Evolutionary conservation across 2,329 filamentous ascomycete species (phyloP).

Genomic region (Coniochaeta hoffmannii): DNA sequence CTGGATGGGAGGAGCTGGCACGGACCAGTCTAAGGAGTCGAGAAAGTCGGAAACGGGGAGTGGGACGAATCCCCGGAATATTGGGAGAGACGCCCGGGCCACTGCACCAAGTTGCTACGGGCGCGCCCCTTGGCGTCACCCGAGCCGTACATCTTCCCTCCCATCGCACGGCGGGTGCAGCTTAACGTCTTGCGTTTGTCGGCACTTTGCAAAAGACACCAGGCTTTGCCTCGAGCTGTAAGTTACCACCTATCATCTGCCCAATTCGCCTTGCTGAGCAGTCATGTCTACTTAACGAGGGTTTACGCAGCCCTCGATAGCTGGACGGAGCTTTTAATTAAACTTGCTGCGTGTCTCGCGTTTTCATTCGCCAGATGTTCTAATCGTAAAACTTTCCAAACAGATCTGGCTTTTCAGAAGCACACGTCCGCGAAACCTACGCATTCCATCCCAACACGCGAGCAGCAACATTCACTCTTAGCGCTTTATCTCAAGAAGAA

Average conservation of each 20-base stretch:
- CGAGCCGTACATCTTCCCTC: background rate
- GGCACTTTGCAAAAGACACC: background rate
- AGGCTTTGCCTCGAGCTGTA: background rate
- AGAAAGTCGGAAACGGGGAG: background rate
- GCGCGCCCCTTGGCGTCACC: background rate
- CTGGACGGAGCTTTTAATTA: background rate
- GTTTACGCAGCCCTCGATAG: background rate
- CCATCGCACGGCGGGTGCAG: background rate
- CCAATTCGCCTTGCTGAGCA: background rate
- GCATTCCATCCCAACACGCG: background rate
- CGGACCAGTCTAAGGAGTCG: background rate
- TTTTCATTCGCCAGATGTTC: background rate
- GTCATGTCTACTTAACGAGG: background rate
- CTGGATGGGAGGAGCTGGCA: slow-evolving; percentile 1
- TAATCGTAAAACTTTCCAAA: slow-evolving; percentile 1
- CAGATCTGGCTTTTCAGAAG: background rate
- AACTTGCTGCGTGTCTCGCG: background rate
- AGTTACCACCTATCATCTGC: background rate
- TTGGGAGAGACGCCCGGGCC: background rate
- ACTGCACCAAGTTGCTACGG: background rate
- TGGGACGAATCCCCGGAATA: slow-evolving; percentile 1
- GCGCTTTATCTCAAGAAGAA: background rate
- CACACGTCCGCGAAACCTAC: background rate
- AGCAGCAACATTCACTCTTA: background rate
- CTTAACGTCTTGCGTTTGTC: background rate